Base-by-base conservation (phyloP, 805 yeast genomes). In the Candida mattraensis region DNA sequence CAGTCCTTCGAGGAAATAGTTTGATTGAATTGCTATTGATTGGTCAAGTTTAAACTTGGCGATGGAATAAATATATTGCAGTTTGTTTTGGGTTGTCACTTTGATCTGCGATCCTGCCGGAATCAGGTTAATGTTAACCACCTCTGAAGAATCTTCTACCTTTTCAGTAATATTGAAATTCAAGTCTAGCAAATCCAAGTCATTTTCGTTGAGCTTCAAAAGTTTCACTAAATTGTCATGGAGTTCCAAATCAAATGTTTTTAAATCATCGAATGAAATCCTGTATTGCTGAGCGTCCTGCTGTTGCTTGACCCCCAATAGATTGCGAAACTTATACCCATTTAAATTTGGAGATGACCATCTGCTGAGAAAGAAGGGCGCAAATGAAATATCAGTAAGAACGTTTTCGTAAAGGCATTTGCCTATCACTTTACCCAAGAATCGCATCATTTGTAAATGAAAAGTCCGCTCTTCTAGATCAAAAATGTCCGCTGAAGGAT, bases 391-490 rank as follows among this genome's bases (percentile, higher is more conserved):
- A 58, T 89, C 95, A 6, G 91, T 76, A 44, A 91, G 66, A 3
- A 88, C 81, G 34, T 79, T 79, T 37, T 87, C 95, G 55, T 86
- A 87, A 3, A 91, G 64, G 52, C 97, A 89, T 55, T 88, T 91
- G 1, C 97, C 99, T 28, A 91, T 69, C 5, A 88, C 67, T 64
- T 72, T 80, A 0, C 99, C 99, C 47, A 89, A 58, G 50, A 89
- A 89, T 50, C 70, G 70, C 44, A 58, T 39, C 45, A 72, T 54
- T 37, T 68, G 52, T 19, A 51, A 30, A 33, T 51, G 51, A 20
- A 51, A 52, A 1, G 38, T 37, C 13, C 48, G 44, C 21, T 48
- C 52, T 21, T 57, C 55, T 1, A 28, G 30, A 21, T 44, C 60
- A 19, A 51, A 39, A 17, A 64, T 54, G 22, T 56, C 64, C 60